Base-by-base conservation (phyloP, 306 rosid genomes). In the Fragaria nilgerrensis region DNA sequence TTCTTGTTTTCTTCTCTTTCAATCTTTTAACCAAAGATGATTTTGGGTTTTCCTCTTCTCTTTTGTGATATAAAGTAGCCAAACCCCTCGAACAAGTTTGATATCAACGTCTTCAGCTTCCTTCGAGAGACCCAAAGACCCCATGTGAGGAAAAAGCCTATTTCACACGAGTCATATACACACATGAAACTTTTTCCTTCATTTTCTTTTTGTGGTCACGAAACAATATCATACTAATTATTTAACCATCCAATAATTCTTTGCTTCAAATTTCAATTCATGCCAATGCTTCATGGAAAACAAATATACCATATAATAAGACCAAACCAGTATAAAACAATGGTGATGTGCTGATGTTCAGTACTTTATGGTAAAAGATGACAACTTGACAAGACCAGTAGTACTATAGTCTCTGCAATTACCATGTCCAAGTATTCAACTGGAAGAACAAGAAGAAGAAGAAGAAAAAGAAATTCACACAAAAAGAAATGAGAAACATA, bases 361-460 rank as follows among this genome's bases (percentile, higher is more conserved):
- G 73, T 1, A 72, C 64, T 63, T 49, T 10, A n/a, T 19, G n/a
- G 19, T 49, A 20, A 75, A 44, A 44, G 29, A 47, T 62, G 59
- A 43, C 70, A 45, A 44, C 72, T 61, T 45, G 15, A 62, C 44
- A 25, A 34, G 22, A 63, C 44, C 36, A 63, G 68, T 9, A 5
- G 41, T 19, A 64, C 22, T 34, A 1, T 0, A 59, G 32, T 16
- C 3, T 61, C 47, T 10, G 70, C 58, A 16, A 11, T 43, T 43
- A 59, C 52, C 37, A 73, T 15, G 68, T 58, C 8, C 58, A 59
- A 59, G 55, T 22, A 73, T 73, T 72, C 45, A 55, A 37, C 37
- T 55, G 3, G 20, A 29, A 15, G 70, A 64, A 34, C 44, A 65
- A 37, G 37, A 65, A 65, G 25, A 37, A 65, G 25, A 37, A 37